Evolutionary conservation across 2,329 filamentous ascomycete species (phyloP).

Genomic region (Fusarium sp.): DNA sequence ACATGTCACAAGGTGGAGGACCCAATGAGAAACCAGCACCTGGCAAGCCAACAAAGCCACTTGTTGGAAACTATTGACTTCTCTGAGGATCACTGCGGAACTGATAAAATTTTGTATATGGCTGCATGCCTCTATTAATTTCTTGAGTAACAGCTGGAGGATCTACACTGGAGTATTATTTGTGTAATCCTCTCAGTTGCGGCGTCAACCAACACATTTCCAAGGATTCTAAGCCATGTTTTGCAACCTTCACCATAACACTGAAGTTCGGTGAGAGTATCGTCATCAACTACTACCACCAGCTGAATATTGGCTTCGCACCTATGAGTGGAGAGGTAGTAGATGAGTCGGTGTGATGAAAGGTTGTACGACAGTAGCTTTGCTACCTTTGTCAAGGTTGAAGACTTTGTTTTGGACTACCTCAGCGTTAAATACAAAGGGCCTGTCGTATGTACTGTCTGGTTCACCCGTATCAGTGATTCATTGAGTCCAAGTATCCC

Average conservation of each 20-base stretch:
- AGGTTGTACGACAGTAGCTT: conserved; percentile 2
- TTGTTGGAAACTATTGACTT: background rate
- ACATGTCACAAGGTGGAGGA: background rate
- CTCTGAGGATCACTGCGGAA: background rate
- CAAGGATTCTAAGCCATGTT: too few relatives aligned
- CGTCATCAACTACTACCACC: background rate
- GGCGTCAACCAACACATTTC: background rate
- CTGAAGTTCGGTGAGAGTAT: background rate
- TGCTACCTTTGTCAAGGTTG: background rate
- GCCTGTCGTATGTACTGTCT: too few relatives aligned
- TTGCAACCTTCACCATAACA: too few relatives aligned
- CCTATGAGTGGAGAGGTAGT: background rate
- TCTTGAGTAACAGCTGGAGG: background rate
- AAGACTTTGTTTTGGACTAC: background rate
- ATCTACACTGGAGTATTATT: background rate
- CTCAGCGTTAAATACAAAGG: rapidly evolving
- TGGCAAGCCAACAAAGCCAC: background rate
- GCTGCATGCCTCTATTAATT: background rate
- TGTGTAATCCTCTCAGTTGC: background rate
- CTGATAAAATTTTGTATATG: background rate
- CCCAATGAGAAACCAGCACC: background rate
- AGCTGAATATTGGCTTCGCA: background rate
- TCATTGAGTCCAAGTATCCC: too few relatives aligned
- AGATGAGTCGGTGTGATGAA: conserved; percentile 7
- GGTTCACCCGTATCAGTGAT: too few relatives aligned